These are phyloP conservation scores for Fusarium nelsonii DNA, from an alignment of 2,329 filamentous ascomycete genomes.

Conservation along the genomic window DNA sequence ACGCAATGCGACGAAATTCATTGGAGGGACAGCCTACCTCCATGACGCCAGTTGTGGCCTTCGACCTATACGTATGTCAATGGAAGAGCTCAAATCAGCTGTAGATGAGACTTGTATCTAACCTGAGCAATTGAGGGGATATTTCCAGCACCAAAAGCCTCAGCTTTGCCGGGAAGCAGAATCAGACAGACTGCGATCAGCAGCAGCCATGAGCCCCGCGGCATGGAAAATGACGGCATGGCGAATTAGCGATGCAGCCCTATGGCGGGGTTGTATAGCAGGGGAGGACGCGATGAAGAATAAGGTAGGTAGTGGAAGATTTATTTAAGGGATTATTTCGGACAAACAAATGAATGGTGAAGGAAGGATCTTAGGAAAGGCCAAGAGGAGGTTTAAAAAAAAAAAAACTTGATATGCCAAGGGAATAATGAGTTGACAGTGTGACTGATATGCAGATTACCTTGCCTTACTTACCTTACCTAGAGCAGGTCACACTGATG, in stretches of 20 bases:
- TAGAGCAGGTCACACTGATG: slow-evolving; percentile 45
- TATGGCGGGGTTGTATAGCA: slow-evolving; percentile 39
- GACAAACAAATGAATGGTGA: neutral
- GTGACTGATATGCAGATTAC: slow-evolving; percentile 21
- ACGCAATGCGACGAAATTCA: slow-evolving; percentile 7
- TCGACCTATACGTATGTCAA: slow-evolving; percentile 63
- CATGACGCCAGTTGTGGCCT: slow-evolving; percentile 77
- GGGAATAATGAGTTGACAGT: slow-evolving; percentile 9
- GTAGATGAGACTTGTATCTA: slow-evolving; percentile 3
- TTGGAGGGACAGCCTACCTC: slow-evolving; percentile 58
- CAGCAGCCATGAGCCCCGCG: slow-evolving; percentile 66
- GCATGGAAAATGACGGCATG: slow-evolving; percentile 63
- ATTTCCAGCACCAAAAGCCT: slow-evolving; percentile 77
- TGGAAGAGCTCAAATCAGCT: neutral
- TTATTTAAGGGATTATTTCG: neutral
- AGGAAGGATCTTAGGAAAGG: neutral
- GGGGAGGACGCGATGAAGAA: slow-evolving; percentile 15
- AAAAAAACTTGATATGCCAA: slow-evolving; percentile 20
- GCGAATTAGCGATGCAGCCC: slow-evolving; percentile 44
- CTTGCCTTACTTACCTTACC: neutral
- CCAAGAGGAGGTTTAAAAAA: slow-evolving; percentile 22
- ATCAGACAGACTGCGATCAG: slow-evolving; percentile 63
- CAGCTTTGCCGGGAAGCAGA: slow-evolving; percentile 67
- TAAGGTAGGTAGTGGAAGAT: neutral
- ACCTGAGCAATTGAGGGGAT: slow-evolving; percentile 73